phyloP scores from a whole-genome alignment of 345 rosid species.

The Stellera chamaejasme region DNA sequence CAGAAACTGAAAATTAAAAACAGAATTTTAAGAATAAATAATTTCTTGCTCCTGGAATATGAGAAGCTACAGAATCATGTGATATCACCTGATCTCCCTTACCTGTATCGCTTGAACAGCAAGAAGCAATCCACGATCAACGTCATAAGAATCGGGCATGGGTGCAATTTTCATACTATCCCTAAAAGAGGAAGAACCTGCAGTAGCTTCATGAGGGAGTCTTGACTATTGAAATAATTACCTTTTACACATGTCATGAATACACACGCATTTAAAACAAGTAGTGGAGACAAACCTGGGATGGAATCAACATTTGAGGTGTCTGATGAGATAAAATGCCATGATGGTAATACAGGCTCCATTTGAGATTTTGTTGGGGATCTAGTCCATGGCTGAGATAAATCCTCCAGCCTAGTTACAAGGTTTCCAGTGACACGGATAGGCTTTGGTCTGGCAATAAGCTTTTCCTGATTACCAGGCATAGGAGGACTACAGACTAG shows the following conservation, averaged over 20 bases:
- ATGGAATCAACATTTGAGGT: slow-evolving; percentile 38
- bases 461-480: slow-evolving; percentile 51
- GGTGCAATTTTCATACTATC: slow-evolving; percentile 77
- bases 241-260: slow-evolving; percentile 16
- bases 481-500: slow-evolving; percentile 42
- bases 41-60: not conserved
- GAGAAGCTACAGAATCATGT: slow-evolving; percentile 8
- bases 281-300: slow-evolving; percentile 49
- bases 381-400: slow-evolving; percentile 98
- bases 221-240: slow-evolving; percentile 28
- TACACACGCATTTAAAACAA: slow-evolving; percentile 1
- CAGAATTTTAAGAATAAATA: not conserved
- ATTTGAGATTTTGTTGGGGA: slow-evolving; percentile 96
- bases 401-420: slow-evolving; percentile 77
- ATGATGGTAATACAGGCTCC: slow-evolving; percentile 84
- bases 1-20: slow-evolving; percentile 60
- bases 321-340: slow-evolving; percentile 58
- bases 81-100: slow-evolving; percentile 14
- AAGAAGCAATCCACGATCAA: slow-evolving; percentile 97
- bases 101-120: slow-evolving; percentile 99
- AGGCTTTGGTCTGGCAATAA: slow-evolving; percentile 83
- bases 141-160: slow-evolving; percentile 93
- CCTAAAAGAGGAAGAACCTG: slow-evolving; percentile 98
- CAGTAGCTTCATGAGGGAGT: slow-evolving; percentile 92
- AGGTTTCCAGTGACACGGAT: slow-evolving; percentile 75